Base-by-base conservation (phyloP, 805 yeast species). In the Ogataea angusta region DNA sequence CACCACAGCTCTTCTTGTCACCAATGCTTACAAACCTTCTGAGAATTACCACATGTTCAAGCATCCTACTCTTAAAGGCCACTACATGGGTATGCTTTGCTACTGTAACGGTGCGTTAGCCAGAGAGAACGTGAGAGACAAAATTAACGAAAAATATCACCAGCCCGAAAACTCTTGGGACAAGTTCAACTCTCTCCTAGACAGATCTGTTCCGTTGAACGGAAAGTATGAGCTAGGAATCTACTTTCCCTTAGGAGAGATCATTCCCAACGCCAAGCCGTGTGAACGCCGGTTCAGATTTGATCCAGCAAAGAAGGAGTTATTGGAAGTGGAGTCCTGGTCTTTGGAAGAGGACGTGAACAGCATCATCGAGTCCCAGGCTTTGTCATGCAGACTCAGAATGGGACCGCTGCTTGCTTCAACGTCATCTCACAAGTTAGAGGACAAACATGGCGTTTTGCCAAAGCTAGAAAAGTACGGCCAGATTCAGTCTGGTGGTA, bases 71-170 rank as follows among this genome's bases (percentile, higher is more conserved):
- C 75, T 85, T 46, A 75, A 76, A 0, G 72, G 71, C 26, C 79
- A 82, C 26, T 89, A 79, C 59, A 90, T 89, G 96, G 95, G 95
- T 16, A 89, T 89, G 97, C 77, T 90, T 40, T 89, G 97, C 60
- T 89, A 89, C 61, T 85, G 95, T 56, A 89, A 89, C 59, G 96
- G 97, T 0, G 76, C 96, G 0, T 66, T 89, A 35, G 95, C 96
- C 0, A 70, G 97, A 48, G 96, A 89, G 54, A 70, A 72, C 42
- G 70, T 88, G 9, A 70, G 93, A 36, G 82, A 88, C 60, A 68
- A 65, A 17, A 46, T 87, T 22, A 84, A 83, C 54, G 60, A 63
- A 28, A 67, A 72, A 50, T 64, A 67, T 41, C 53, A 57, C 2
- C 45, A 55, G 10, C 49, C 53, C 2, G 59, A 60, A 4, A 48